These are phyloP conservation scores for Calamus simplicifolius DNA, from an alignment of 176 grass and related monocot genomes.

Conservation along the genomic window DNA sequence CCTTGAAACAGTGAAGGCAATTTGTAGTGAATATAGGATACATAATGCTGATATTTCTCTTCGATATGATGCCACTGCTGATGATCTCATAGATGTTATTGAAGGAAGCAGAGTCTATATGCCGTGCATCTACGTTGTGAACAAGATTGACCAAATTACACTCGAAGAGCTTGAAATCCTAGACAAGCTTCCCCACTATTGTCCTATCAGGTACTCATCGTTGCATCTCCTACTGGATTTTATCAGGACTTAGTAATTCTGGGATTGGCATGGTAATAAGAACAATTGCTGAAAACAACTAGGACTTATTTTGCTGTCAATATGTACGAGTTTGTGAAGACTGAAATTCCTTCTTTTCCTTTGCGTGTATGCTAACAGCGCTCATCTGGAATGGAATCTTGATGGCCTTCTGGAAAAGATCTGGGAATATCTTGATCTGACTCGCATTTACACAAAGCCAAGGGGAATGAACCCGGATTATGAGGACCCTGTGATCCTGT, in stretches of 20 bases:
- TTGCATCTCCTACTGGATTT: too few relatives aligned
- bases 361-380: conserved; percentile 30
- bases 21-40: conserved; percentile 93
- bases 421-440: conserved; percentile 95
- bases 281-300: too few relatives aligned
- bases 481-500: conserved; percentile 85
- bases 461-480: conserved; percentile 93
- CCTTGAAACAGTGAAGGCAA: conserved; percentile 93
- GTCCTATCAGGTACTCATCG: conserved; percentile 52
- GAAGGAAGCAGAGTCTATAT: conserved; percentile 95
- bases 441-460: conserved; percentile 90
- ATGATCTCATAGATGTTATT: conserved; percentile 95
- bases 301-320: too few relatives aligned
- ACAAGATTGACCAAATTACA: conserved; percentile 95
- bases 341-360: background rate
- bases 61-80: conserved; percentile 86
- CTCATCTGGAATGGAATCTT: conserved; percentile 90
- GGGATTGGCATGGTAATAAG: too few relatives aligned
- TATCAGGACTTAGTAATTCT: too few relatives aligned
- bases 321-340: too few relatives aligned
- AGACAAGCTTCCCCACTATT: conserved; percentile 95
- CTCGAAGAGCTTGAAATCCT: conserved; percentile 93
- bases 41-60: conserved; percentile 94
- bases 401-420: conserved; percentile 80
- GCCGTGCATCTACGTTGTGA: conserved; percentile 88